Percentiles rank a stretch among this genome's conserved stretches.
phyloP scores from a whole-genome alignment of 148 eudicot species.

The Hydrangea macrophylla region DNA sequence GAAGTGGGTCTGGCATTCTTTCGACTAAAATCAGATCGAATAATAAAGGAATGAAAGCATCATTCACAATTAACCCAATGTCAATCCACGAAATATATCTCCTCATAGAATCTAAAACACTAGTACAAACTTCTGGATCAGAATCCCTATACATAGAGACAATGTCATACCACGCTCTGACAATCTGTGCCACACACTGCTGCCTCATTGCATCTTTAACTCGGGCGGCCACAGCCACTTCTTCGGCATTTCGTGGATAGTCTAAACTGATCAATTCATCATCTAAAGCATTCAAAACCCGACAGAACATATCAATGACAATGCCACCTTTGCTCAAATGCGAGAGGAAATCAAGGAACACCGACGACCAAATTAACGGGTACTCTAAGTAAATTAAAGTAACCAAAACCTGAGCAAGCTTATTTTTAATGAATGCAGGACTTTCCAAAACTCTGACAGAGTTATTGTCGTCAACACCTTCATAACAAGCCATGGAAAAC shows the following conservation, averaged over 20 bases:
- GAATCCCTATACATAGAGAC: slow-evolving; percentile 65
- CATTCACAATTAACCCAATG: slow-evolving; percentile 74
- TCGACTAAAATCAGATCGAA: slow-evolving; percentile 75
- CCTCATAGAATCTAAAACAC: slow-evolving; percentile 77
- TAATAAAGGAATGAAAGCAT: slow-evolving; percentile 55
- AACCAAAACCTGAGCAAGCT: slow-evolving; percentile 91
- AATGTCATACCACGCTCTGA: slow-evolving; percentile 73
- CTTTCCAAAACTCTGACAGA: slow-evolving; percentile 73
- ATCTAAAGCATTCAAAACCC: slow-evolving; percentile 83
- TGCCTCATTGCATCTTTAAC: slow-evolving; percentile 96
- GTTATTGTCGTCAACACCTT: slow-evolving; percentile 41
- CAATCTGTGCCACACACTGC: slow-evolving; percentile 84
- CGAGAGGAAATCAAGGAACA: slow-evolving; percentile 68
- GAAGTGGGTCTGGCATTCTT: slow-evolving; percentile 61
- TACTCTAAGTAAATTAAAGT: slow-evolving; percentile 78
- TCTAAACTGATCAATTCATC: slow-evolving; percentile 90
- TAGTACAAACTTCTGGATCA: slow-evolving; percentile 64
- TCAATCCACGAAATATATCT: slow-evolving; percentile 93
- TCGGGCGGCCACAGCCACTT: slow-evolving; percentile 52
- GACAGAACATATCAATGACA: slow-evolving; percentile 97
- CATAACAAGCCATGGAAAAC: slow-evolving; percentile 68
- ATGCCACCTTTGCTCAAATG: slow-evolving; percentile 58
- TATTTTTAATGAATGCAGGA: slow-evolving; percentile 76
- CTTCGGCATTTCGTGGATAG: slow-evolving; percentile 63
- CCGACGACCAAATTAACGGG: slow-evolving; percentile 70